phyloP scores from a whole-genome alignment of 2,329 filamentous ascomycete species.

The Talaromyces sp. region DNA sequence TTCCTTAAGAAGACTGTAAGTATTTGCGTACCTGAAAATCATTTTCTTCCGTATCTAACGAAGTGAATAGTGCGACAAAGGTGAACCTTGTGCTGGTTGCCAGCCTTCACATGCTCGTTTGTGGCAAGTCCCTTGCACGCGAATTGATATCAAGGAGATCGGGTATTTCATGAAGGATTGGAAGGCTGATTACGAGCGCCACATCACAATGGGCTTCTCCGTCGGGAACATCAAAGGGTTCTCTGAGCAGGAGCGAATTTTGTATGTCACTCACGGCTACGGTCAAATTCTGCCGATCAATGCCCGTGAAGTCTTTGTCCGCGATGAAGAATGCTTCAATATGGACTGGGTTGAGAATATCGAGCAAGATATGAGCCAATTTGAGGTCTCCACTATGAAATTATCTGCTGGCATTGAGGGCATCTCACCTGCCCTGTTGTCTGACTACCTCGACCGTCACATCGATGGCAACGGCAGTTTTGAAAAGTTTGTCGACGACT shows the following conservation, averaged over 20 bases:
- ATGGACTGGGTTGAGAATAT: conserved; percentile 89
- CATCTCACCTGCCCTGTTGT: conserved; percentile 72
- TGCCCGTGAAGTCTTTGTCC: conserved; percentile 88
- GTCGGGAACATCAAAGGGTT: conserved; percentile 93
- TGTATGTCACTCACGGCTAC: conserved; percentile 96
- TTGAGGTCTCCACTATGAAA: conserved; percentile 81
- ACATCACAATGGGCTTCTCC: conserved; percentile 79
- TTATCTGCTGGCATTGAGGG: conserved; percentile 87
- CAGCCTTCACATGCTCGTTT: conserved; percentile 91
- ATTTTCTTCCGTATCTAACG: conserved; percentile 9
- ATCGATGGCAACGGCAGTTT: conserved; percentile 86
- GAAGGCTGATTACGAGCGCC: conserved; percentile 94
- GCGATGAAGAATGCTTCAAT: conserved; percentile 86
- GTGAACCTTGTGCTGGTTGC: conserved; percentile 91
- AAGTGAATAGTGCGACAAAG: conserved; percentile 69
- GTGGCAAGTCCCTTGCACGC: conserved; percentile 96
- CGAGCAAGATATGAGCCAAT: conserved; percentile 69
- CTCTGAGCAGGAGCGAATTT: conserved; percentile 54
- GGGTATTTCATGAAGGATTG: conserved; percentile 99
- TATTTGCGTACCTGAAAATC: neutral
- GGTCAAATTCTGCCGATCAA: conserved; percentile 88
- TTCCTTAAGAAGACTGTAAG: conserved; percentile 88
- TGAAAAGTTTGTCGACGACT: conserved; percentile 89
- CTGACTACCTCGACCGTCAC: conserved; percentile 91
- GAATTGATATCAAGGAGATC: conserved; percentile 98